Evolutionary conservation across 108 stramenopile genomes (phyloP).

Genomic region (Chaetoceros muelleri): DNA sequence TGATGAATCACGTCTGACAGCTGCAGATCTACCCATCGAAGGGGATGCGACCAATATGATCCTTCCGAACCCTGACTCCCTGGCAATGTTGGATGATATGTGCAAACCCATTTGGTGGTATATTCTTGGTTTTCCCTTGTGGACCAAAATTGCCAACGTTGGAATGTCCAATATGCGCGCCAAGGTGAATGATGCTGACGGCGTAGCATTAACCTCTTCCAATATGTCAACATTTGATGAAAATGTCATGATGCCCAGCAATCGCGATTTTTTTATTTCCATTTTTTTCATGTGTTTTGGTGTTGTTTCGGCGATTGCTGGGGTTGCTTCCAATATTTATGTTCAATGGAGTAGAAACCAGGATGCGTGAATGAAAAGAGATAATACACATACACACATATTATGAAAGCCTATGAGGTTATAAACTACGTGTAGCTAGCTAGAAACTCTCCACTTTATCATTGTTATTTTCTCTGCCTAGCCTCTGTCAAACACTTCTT

Average conservation of each 20-base stretch:
- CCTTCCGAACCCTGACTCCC: conserved; percentile 1
- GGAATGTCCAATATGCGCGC: conserved; percentile 24
- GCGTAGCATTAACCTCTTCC: conserved; percentile 12
- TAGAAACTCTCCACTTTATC: too few species aligned
- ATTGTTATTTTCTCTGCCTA: conserved; percentile 67
- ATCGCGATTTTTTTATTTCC: conserved; percentile 33
- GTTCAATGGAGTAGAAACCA: conserved; percentile 52
- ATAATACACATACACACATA: too few species aligned
- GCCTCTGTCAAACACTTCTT: conserved; percentile 84
- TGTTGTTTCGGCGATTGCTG: conserved; percentile 41
- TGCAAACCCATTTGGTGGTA: conserved; percentile 40
- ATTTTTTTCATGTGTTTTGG: conserved; percentile 73
- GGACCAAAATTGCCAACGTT: conserved; percentile 18
- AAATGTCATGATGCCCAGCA: conserved; percentile 25
- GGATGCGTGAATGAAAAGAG: too few species aligned
- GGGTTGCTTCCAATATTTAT: conserved; percentile 55
- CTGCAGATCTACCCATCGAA: conserved; percentile 44
- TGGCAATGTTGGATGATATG: neutral
- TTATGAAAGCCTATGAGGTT: too few species aligned
- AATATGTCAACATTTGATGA: conserved; percentile 6
- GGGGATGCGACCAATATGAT: conserved; percentile 51
- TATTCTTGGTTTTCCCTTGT: conserved; percentile 15
- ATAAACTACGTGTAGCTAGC: too few species aligned
- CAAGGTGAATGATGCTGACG: conserved; percentile 6
- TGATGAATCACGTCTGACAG: conserved; percentile 7